Percentiles rank a stretch among this genome's conserved stretches.
Evolutionary conservation across 202 grass and related monocot genomes (phyloP).

Genomic region (Elaeis oleifera): DNA sequence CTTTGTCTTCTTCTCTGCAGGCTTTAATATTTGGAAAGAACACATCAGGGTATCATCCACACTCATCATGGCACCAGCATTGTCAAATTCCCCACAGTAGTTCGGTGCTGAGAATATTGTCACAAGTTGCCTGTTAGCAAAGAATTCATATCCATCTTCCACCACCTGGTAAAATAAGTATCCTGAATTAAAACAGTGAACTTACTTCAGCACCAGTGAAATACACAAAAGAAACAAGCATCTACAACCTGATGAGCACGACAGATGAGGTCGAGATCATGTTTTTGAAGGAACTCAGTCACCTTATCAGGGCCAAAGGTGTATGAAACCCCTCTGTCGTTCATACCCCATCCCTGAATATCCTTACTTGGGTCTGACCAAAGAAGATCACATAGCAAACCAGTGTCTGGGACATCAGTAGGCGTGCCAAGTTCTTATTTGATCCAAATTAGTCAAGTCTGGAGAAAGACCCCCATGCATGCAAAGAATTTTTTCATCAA

Average conservation of each 20-base stretch:
- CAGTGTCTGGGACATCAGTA: constrained; percentile 13
- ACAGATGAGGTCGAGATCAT: constrained; percentile 22
- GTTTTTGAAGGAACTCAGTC: constrained; percentile 17
- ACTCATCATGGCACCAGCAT: constrained; percentile 96
- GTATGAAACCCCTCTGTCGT: constrained; percentile 21
- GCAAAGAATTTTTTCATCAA: constrained; percentile 20
- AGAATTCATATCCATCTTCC: constrained; percentile 88
- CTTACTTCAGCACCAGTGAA: no score
- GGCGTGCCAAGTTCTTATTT: constrained; percentile 6
- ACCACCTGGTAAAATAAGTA: constrained; percentile 41
- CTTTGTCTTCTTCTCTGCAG: constrained; percentile 36
- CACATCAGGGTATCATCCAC: constrained; percentile 65
- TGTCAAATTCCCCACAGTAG: constrained; percentile 94
- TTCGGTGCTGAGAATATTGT: constrained; percentile 90
- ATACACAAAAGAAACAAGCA: no score
- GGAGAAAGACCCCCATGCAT: constrained; percentile 22
- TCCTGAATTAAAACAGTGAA: no score
- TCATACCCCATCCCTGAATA: constrained; percentile 15
- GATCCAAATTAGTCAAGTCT: constrained; percentile 10
- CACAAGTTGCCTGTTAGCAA: constrained; percentile 4
- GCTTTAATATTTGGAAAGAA: constrained; percentile 94
- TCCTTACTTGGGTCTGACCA: constrained; percentile 19
- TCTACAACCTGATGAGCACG: constrained; percentile 22
- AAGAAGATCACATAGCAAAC: constrained; percentile 21
- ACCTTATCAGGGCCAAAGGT: constrained; percentile 21